These are phyloP conservation scores for Penicillium concentricum DNA, from an alignment of 2,329 filamentous ascomycete genomes.

Conservation along the genomic window DNA sequence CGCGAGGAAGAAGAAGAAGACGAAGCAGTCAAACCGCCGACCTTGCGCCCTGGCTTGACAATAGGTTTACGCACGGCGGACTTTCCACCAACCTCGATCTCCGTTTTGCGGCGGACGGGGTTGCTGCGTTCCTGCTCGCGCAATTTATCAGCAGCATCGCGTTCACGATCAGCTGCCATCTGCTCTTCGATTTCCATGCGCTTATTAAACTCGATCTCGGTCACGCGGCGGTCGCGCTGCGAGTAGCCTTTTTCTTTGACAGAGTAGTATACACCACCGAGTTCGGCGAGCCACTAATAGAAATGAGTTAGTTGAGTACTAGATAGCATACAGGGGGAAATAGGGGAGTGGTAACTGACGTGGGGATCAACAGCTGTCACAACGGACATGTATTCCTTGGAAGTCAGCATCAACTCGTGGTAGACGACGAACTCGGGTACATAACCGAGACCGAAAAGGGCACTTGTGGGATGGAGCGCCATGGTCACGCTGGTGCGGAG, in stretches of 20 bases:
- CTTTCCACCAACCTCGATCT: slow-evolving; percentile 35
- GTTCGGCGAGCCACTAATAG: slow-evolving; percentile 77
- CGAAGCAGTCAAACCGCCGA: slow-evolving; percentile 31
- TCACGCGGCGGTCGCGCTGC: slow-evolving; percentile 77
- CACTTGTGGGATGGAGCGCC: slow-evolving; percentile 89
- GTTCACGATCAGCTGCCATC: slow-evolving; percentile 81
- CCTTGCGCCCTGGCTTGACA: slow-evolving; percentile 25
- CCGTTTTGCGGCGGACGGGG: slow-evolving; percentile 33
- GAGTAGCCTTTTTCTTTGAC: slow-evolving; percentile 98
- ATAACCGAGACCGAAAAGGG: slow-evolving; percentile 88
- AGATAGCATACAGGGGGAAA: neutral
- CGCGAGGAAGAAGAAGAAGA: slow-evolving; percentile 24
- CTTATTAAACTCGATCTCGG: slow-evolving; percentile 86
- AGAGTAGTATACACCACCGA: slow-evolving; percentile 95
- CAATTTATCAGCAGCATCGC: slow-evolving; percentile 43
- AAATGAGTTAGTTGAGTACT: slow-evolving; percentile 4
- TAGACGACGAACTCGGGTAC: slow-evolving; percentile 97
- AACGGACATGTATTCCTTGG: slow-evolving; percentile 96
- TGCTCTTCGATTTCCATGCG: slow-evolving; percentile 91
- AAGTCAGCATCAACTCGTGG: slow-evolving; percentile 94
- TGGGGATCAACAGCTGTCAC: slow-evolving; percentile 95
- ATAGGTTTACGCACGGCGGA: slow-evolving; percentile 38
- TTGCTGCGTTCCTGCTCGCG: slow-evolving; percentile 40
- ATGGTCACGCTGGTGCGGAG: slow-evolving; percentile 91
- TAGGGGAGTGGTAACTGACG: slow-evolving; percentile 34